Evolutionary conservation across 768 basidiomycete genomes (phyloP).

Genomic region (Polyporus arcularius): DNA sequence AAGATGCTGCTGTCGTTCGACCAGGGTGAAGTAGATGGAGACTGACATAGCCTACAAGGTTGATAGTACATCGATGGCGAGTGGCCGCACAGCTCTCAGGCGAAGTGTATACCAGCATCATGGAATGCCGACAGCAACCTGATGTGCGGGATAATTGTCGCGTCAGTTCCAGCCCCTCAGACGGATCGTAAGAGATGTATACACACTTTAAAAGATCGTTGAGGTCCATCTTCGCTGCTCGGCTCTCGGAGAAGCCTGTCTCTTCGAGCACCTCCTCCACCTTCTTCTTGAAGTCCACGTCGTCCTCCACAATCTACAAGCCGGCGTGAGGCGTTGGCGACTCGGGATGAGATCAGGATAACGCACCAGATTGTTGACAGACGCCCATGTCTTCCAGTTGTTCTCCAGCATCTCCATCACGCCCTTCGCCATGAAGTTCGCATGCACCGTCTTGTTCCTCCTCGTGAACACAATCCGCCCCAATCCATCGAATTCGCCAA

Average conservation of each 20-base stretch:
- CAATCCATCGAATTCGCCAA: slow-evolving; percentile 97
- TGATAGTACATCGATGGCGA: no score
- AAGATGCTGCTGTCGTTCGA: no score
- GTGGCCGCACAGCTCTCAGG: slow-evolving; percentile 21
- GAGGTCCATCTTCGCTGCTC: slow-evolving; percentile 92
- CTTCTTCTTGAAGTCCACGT: slow-evolving; percentile 64
- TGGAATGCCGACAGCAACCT: slow-evolving; percentile 76
- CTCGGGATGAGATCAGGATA: no score
- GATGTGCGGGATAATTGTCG: neutral
- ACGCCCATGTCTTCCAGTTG: slow-evolving; percentile 92
- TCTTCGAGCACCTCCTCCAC: slow-evolving; percentile 75
- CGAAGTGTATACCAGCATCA: slow-evolving; percentile 73
- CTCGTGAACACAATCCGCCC: slow-evolving; percentile 88
- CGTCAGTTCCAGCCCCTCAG: neutral
- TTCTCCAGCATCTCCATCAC: slow-evolving; percentile 93
- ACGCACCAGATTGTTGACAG: slow-evolving; percentile 73
- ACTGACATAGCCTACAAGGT: no score
- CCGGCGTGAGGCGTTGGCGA: neutral
- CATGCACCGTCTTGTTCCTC: slow-evolving; percentile 87
- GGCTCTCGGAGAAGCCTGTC: slow-evolving; percentile 70
- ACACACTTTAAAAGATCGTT: slow-evolving; percentile 84
- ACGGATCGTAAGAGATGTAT: slow-evolving; percentile 25
- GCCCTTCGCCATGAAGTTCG: slow-evolving; percentile 91
- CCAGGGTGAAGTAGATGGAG: no score
- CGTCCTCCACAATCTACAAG: slow-evolving; percentile 66